phyloP scores from a whole-genome alignment of 2,329 filamentous ascomycete genomes.

The Arthrobotrys pseudoclavata region DNA sequence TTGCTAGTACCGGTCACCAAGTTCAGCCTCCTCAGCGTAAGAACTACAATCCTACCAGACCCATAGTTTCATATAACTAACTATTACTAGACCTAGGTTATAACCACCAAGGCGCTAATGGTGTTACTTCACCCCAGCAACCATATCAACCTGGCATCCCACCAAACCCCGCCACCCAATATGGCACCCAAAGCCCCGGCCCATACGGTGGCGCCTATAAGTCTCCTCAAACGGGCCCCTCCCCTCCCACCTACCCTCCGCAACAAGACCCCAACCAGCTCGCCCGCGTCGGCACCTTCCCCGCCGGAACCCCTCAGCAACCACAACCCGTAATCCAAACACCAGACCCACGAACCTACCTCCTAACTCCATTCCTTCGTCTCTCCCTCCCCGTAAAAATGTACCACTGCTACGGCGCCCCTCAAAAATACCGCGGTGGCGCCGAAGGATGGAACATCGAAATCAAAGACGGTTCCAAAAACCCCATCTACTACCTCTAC shows the following conservation, averaged over 20 bases:
- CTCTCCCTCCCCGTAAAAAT: conserved; percentile 51
- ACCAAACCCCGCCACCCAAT: conserved; percentile 30
- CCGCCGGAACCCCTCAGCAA: not conserved
- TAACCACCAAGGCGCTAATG: conserved; percentile 45
- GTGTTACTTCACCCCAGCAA: conserved; percentile 16
- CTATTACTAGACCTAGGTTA: conserved; percentile 36
- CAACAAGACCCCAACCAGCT: conserved; percentile 31
- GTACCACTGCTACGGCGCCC: conserved; percentile 58
- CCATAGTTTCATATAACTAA: conserved; percentile 18
- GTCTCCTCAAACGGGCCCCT: conserved; percentile 1
- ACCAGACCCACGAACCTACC: conserved; percentile 50
- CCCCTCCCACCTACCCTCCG: conserved; percentile 20
- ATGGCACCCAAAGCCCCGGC: conserved; percentile 36
- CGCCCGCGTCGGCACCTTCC: conserved; percentile 25
- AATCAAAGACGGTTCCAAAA: conserved; percentile 57
- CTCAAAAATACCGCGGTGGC: conserved; percentile 52
- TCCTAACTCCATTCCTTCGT: conserved; percentile 51
- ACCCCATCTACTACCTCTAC: conserved; percentile 57
- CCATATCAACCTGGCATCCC: conserved; percentile 25
- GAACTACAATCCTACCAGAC: not conserved
- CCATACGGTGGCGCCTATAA: conserved; percentile 29
- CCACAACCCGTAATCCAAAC: conserved; percentile 11
- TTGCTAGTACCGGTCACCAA: conserved; percentile 32
- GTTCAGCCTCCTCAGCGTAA: conserved; percentile 40
- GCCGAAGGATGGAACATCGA: conserved; percentile 58